Base-by-base conservation (phyloP, 208 protist species). In the Leptomonas pyrrhocoris region DNA sequence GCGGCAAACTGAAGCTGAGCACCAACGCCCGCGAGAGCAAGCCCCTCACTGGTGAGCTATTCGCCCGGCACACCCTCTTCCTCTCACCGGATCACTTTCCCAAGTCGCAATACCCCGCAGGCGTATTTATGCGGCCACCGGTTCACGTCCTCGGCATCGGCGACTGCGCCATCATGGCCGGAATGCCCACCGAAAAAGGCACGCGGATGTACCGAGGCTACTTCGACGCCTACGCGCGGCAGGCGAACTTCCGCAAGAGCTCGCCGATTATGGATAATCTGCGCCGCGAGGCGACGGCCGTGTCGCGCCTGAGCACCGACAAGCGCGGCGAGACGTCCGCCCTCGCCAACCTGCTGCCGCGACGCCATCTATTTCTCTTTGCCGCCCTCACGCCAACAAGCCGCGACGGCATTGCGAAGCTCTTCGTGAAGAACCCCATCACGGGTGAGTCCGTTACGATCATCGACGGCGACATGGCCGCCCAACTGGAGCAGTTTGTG, bases 351-450 rank as follows among this genome's bases (percentile, higher is more conserved):
- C 61, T 96, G 27, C 70, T 96, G 31, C 92, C 89, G n/a, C 81
- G 78, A 18, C 87, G 92, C 5, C 89, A 95, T 66, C 60, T 96
- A 21, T 96, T 96, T 70, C 81, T 96, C 62, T 92, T 95, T 60
- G 86, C 84, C 42, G 82, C 84, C 5, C 28, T 93, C 40, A 77
- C 77, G 0, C 59, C 72, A n/a, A 72, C 54, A 27, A 77, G 63
- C 46, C 72, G 60, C 56, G 72, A 79, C n/a, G 77, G 73, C 31
- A 90, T 96, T 42, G 74, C 61, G n/a, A 93, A 92, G 62, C 64
- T 96, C 5, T 96, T 94, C 61, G 71, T 96, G 40, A 94, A 94
- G 73, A 96, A 96, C 73, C 84, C 92, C 25, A 83, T 96, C 68
- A 94, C 87, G 25, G 86, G 84, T 18, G 88, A 96, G 74, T 96